Percentiles rank a stretch among this genome's conserved stretches.
phyloP scores from a whole-genome alignment of 2,329 filamentous ascomycete species.

The Fonsecaea multimorphosa region DNA sequence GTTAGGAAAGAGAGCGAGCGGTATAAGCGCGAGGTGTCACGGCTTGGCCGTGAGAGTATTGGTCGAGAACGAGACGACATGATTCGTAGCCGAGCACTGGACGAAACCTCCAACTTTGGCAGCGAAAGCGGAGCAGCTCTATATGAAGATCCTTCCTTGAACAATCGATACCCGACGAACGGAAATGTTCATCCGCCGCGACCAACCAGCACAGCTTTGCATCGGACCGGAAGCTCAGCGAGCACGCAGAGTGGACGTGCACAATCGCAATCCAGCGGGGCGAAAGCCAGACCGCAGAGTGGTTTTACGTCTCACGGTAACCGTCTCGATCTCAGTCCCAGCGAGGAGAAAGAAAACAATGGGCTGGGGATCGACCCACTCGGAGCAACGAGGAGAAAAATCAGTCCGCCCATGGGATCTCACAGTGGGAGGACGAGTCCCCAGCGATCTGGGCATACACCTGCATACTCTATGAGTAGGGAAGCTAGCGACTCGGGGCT shows the following conservation, averaged over 20 bases:
- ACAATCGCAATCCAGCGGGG: conserved; percentile 5
- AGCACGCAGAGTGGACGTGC: conserved; percentile 31
- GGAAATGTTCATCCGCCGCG: conserved; percentile 25
- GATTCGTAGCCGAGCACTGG: conserved; percentile 30
- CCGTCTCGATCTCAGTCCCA: conserved; percentile 58
- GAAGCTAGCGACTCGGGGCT: conserved; percentile 13
- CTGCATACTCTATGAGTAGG: conserved; percentile 12
- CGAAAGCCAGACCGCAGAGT: conserved; percentile 47
- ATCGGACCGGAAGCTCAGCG: conserved; percentile 37
- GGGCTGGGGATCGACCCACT: conserved; percentile 47
- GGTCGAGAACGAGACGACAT: conserved; percentile 40
- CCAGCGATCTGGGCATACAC: conserved; percentile 35
- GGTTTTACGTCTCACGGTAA: conserved; percentile 30
- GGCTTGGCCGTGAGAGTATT: conserved; percentile 56
- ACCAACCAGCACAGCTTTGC: conserved; percentile 35
- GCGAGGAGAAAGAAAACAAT: conserved; percentile 75
- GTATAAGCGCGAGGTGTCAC: conserved; percentile 80
- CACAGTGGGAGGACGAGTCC: conserved; percentile 46
- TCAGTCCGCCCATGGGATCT: conserved; percentile 51
- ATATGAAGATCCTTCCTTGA: conserved; percentile 46
- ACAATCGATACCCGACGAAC: conserved; percentile 39
- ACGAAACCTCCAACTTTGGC: conserved; percentile 60
- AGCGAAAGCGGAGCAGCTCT: conserved; percentile 44
- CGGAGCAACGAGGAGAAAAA: conserved; percentile 48
- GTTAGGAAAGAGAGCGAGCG: conserved; percentile 88